Evolutionary conservation across 257 asterid species (phyloP).

Genomic region (Capsicum pubescens): DNA sequence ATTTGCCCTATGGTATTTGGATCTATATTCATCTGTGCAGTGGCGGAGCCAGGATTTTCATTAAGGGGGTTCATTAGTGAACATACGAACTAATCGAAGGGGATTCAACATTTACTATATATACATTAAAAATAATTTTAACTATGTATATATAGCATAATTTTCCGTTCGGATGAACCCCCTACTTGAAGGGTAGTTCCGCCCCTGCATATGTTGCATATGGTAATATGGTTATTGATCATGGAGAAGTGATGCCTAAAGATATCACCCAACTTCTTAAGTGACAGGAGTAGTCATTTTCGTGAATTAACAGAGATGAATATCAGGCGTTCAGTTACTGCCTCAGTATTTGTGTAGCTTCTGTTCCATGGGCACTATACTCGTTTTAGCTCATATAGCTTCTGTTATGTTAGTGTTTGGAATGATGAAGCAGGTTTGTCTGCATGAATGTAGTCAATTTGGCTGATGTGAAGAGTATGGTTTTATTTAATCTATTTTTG

Average conservation of each 20-base stretch:
- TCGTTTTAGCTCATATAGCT: conserved; percentile 2
- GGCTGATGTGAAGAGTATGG: conserved; percentile 20
- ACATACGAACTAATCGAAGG: no score
- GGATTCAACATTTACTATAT: no score
- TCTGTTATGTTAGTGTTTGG: background rate
- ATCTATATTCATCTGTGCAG: conserved; percentile 26
- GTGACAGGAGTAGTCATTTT: conserved; percentile 19
- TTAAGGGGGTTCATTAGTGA: no score
- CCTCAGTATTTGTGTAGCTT: conserved; percentile 10
- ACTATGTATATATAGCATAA: no score
- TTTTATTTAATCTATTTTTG: conserved; percentile 23
- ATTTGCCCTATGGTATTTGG: conserved; percentile 14
- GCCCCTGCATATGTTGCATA: no score
- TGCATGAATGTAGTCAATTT: conserved; percentile 11
- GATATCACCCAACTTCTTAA: conserved; percentile 12
- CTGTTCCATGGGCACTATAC: background rate
- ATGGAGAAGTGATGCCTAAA: conserved; percentile 17
- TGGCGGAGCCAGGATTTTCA: no score
- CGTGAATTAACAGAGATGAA: background rate
- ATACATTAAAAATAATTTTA: no score
- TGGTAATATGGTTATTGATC: no score
- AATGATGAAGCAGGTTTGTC: conserved; percentile 7
- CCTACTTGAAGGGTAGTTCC: no score
- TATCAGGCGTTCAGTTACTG: background rate
- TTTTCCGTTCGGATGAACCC: no score